Evolutionary conservation across 2,329 filamentous ascomycete genomes (phyloP), one percentile per base, ranked within the genome.

Genomic region (Pezicula rhizophila): DNA sequence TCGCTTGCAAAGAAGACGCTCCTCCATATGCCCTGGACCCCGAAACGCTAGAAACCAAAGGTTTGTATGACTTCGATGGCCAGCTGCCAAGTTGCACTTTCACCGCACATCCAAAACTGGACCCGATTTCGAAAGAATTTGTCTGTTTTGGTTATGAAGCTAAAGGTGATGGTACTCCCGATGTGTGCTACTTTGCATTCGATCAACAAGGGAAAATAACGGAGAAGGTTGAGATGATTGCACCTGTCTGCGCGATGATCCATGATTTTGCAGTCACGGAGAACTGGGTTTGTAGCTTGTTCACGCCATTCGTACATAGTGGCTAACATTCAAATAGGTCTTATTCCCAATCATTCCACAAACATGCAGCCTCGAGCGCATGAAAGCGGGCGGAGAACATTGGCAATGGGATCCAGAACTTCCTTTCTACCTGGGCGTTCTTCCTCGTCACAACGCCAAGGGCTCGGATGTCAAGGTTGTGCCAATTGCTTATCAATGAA

Each of bases 1-100:
- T 80, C 2, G 77, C 76, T 0, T 67, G 66, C 40, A 81, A 80
- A 53, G 71, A 77, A 1, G 69, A 70, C n/a, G 69, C 74, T 5
- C 76, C 74, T 2, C 76, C 76, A 1, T 77, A 69, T 50, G 71
- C 73, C 0, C 66, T 73, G 23, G 67, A 78, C 41, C 59, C 64
- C 0, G 63, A 71, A n/a, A 70, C 76, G 0, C 70, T 77, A 25
- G 66, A 66, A 4, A 71, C 76, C 0, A 70, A 64, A 10, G 28
- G 8, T 12, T 60, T 65, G 38, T 68, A 75, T 46, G 74, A 77
- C 52, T 71, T 78, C 17, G 57, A 65, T 5, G 77, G 76, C 0
- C 72, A 78, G 50, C 64, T 76, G n/a, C 54, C 57, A 14, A 61
- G 65, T 14, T 68, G 70, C 1, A 75, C 71, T 1, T 76, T 76